A percentile compares a stretch with the other conserved stretches of the same genome.
Conservation (phyloP, 1,284 basidiomycete species). For the Leccinum griseonigrum region DNA sequence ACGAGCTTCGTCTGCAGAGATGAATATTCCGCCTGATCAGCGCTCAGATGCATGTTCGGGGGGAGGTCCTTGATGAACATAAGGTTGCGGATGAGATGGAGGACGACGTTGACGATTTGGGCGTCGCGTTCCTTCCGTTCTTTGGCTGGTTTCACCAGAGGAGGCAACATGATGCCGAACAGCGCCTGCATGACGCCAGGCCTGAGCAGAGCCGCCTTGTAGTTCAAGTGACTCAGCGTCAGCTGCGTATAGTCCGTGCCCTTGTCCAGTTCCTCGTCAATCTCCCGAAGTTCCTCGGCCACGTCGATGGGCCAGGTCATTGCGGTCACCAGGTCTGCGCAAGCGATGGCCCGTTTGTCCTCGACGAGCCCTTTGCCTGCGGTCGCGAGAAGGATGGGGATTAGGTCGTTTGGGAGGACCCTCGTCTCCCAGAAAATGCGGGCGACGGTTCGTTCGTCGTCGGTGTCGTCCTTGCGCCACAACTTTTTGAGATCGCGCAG, state of each 20-base stretch:
- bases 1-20: constrained; percentile 78
- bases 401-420: constrained; percentile 79
- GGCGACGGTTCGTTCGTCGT: constrained; percentile 92
- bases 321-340: constrained; percentile 86
- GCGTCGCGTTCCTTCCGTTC: constrained; percentile 78
- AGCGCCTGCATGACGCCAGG: constrained; percentile 68
- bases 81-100: constrained; percentile 88
- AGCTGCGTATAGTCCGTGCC: constrained; percentile 87
- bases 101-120: constrained; percentile 84
- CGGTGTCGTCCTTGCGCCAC: constrained; percentile 92
- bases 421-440: constrained; percentile 85
- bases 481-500: constrained; percentile 91
- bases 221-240: constrained; percentile 75
- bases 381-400: constrained; percentile 80
- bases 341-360: constrained; percentile 83
- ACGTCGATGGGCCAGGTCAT: constrained; percentile 98
- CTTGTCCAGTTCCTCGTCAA: constrained; percentile 74
- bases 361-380: constrained; percentile 75
- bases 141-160: constrained; percentile 57
- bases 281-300: constrained; percentile 86
- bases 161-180: constrained; percentile 68
- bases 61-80: constrained; percentile 85
- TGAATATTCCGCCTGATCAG: constrained; percentile 75
- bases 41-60: constrained; percentile 62
- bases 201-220: constrained; percentile 77